Conservation (phyloP, 495 filamentous ascomycete genomes). For the Barbatosphaeria neglecta region DNA sequence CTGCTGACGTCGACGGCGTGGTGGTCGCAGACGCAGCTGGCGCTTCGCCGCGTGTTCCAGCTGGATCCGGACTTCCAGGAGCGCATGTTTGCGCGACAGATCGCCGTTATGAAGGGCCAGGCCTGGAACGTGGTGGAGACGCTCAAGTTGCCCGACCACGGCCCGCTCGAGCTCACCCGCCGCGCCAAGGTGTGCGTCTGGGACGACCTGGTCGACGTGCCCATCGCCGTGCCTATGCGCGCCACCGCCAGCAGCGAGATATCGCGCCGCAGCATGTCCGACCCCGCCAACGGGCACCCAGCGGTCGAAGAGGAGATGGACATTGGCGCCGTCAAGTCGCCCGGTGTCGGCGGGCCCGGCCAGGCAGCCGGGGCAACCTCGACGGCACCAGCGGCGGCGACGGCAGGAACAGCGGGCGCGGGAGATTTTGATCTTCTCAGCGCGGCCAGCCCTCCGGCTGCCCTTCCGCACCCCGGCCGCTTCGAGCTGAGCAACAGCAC, state of each 20-base stretch:
- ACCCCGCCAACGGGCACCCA: constrained; percentile 20
- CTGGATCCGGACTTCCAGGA: constrained; percentile 95
- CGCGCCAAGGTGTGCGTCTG: constrained; percentile 88
- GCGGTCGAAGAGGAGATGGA: constrained; percentile 70
- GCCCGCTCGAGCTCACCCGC: constrained; percentile 84
- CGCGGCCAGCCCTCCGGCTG: constrained; percentile 43
- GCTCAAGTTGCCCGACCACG: constrained; percentile 81
- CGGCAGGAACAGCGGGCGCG: no score
- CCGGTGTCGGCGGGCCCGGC: no score
- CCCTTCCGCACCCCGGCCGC: constrained; percentile 69
- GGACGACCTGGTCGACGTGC: constrained; percentile 95
- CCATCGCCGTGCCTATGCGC: constrained; percentile 81
- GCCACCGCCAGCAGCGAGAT: constrained; percentile 62
- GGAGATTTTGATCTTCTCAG: constrained; percentile 59
- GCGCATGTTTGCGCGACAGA: constrained; percentile 92
- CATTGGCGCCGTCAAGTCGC: constrained; percentile 63
- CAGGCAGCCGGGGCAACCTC: no score
- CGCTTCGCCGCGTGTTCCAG: constrained; percentile 71
- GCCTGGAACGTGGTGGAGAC: constrained; percentile 99
- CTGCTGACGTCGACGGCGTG: constrained; percentile 84
- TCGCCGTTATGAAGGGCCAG: constrained; percentile 97
- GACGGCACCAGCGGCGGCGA: no score
- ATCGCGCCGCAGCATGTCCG: constrained; percentile 41
- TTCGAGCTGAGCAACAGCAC: constrained; percentile 61
- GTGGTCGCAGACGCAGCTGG: constrained; percentile 92